Evolutionary conservation across 208 protist species (phyloP).

Genomic region (Trypanosoma grayi): DNA sequence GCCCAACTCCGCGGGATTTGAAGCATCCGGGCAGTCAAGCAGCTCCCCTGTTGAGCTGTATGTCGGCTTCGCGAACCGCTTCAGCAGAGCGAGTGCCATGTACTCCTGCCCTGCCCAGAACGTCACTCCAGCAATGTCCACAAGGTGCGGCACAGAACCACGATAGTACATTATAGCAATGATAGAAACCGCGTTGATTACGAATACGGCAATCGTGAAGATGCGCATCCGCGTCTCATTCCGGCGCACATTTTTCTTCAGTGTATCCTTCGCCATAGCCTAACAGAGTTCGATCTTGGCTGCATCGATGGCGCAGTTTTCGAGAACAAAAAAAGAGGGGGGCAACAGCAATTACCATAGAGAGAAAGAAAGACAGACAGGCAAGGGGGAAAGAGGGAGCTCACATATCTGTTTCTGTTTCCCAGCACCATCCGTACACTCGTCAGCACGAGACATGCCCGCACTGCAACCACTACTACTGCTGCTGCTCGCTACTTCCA

Average conservation of each 20-base stretch:
- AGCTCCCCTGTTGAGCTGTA: slow-evolving; percentile 54
- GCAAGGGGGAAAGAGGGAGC: too few relatives aligned
- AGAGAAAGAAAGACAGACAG: too few relatives aligned
- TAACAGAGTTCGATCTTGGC: neutral
- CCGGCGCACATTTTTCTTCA: slow-evolving; percentile 74
- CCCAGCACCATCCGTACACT: too few relatives aligned
- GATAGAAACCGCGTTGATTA: slow-evolving; percentile 66
- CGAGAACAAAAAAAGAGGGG: too few relatives aligned
- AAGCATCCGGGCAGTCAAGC: slow-evolving; percentile 69
- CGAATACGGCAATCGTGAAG: slow-evolving; percentile 63
- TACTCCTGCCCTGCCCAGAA: slow-evolving; percentile 88
- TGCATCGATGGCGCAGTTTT: neutral
- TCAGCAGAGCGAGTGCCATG: slow-evolving; percentile 43
- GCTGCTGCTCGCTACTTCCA: neutral
- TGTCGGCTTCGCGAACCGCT: slow-evolving; percentile 48
- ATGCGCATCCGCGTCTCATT: slow-evolving; percentile 70
- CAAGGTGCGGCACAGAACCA: slow-evolving; percentile 49
- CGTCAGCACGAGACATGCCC: too few relatives aligned
- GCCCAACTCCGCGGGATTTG: slow-evolving; percentile 76
- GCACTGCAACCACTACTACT: too few relatives aligned
- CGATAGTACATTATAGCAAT: slow-evolving; percentile 54
- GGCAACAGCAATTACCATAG: too few relatives aligned
- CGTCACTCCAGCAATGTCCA: slow-evolving; percentile 47
- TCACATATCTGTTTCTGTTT: too few relatives aligned
- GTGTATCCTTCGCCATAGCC: slow-evolving; percentile 85